Evolutionary conservation across 306 rosid genomes (phyloP), one percentile per base, ranked within the genome.

Genomic region (Delonix regia): DNA sequence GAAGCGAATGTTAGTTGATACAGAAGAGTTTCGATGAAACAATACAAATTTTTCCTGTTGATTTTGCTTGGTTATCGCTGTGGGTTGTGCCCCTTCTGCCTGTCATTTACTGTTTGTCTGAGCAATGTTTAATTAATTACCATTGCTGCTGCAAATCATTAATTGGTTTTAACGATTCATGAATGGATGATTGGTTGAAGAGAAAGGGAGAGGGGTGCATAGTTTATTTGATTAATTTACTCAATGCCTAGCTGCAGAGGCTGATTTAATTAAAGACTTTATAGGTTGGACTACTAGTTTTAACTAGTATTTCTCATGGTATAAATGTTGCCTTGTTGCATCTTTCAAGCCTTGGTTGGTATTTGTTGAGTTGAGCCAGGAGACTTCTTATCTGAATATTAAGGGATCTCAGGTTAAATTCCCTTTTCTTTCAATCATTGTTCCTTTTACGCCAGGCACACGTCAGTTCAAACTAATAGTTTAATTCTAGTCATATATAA

Each of bases 21-120:
- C 16, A 67, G 73, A 77, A 72, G 81, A 85, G 80, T 86, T 83
- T 86, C 85, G 80, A 27, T 60, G 78, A 30, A 73, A 62, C 47
- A 63, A 16, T 80, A 62, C 60, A 15, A 34, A 11, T 14, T 45
- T 25, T 53, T 49, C 42, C 16, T 62, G n/a, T 27, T 67, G 45
- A 73, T 30, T 55, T 70, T 65, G 68, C 76, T 27, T 21, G 27
- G 75, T 77, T 65, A 45, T 69, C 33, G 13, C 18, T 38, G 69
- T 60, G 52, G 60, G 12, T 22, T 56, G 41, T 62, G 53, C 25
- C 47, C 19, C 56, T 64, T 14, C 39, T 69, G 16, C 57, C 41
- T 9, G 25, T n/a, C n/a, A n/a, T 16, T 42, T 22, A 39, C 49
- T 39, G 9, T 18, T 18, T 47, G 12, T 49, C n/a, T 11, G 14